Conservation (phyloP, 176 grass and related monocot genomes). For the Aegilops tauschii region DNA sequence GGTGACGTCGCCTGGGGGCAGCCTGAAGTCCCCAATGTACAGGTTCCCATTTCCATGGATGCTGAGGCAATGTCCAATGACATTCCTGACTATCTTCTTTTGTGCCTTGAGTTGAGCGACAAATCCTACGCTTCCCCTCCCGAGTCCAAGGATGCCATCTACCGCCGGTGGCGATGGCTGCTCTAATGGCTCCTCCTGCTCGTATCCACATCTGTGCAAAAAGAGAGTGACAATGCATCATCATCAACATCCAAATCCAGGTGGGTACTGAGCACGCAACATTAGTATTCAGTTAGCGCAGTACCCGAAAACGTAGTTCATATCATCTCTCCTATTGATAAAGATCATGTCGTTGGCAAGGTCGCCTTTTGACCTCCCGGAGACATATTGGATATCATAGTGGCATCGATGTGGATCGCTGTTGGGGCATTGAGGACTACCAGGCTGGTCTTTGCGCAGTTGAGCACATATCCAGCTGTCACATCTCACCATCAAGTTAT, state of each 20-base stretch:
- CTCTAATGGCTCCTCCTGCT: slow-evolving; percentile 57
- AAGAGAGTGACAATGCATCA: not conserved
- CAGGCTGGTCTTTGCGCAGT: no score
- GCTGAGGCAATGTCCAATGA: slow-evolving; percentile 81
- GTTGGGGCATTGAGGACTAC: slow-evolving; percentile 28
- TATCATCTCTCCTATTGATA: no score
- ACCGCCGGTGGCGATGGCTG: slow-evolving; percentile 3
- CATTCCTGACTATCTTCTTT: slow-evolving; percentile 63
- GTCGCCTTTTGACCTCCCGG: no score
- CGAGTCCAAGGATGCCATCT: slow-evolving; percentile 80
- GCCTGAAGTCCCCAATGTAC: slow-evolving; percentile 76
- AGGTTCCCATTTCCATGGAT: slow-evolving; percentile 62
- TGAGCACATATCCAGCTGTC: no score
- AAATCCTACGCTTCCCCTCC: slow-evolving; percentile 57
- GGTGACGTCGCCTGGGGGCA: slow-evolving; percentile 46
- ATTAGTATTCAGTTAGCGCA: no score
- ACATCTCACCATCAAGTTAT: slow-evolving; percentile 37
- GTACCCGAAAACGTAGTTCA: no score
- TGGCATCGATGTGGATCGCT: no score
- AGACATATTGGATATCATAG: no score
- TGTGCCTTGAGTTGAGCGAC: slow-evolving; percentile 75
- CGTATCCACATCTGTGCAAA: slow-evolving; percentile 70
- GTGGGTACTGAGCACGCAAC: no score
- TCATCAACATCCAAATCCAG: not conserved
- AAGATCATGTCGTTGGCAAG: no score